Base-by-base conservation (phyloP, 345 rosid genomes). In the Populus nigra region DNA sequence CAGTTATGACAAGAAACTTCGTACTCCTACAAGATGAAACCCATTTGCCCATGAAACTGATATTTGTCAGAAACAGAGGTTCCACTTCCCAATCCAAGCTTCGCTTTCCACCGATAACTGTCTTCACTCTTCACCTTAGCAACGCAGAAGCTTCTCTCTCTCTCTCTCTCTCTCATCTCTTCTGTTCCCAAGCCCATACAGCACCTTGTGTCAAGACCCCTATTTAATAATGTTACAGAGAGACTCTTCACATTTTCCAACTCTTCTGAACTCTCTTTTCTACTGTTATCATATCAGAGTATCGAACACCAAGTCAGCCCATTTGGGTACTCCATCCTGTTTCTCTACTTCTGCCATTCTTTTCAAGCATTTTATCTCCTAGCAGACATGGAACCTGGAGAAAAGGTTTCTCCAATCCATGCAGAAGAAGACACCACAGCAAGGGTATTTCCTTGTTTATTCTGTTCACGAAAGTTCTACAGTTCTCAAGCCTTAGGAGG, bases 401-500 rank as follows among this genome's bases (percentile, higher is more conserved):
- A 84, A 59, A 83, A 75, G 71, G 86, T 27, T 57, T 72, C 77
- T 38, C 85, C 80, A 69, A 18, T 79, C 73, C 78, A 41, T 23
- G 65, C 65, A 74, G 87, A 77, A 65, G 86, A 76, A 49, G 84
- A 75, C 38, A 61, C 80, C 25, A 77, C 86, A 70, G 47, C 89
- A 25, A 88, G 92, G 77, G 86, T 87, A 8, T 94, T 91, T 72
- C 88, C 97, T 3, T 94, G 98, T 68, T 80, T 87, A 27, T 94
- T 90, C 79, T 94, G 98, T 76, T 88, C 98, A 6, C 86, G 97
- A 83, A 88, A 93, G 74, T 94, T 94, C 79, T 85, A 89, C 82
- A 95, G 94, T 67, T 94, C 98, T 25, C 98, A 94, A 81, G 99
- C 99, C 7, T 77, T 94, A 27, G 98, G 98, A 20, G 98, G 98